Evolutionary conservation across 805 yeast genomes (phyloP).

Genomic region (Hagleromyces aurorensis): DNA sequence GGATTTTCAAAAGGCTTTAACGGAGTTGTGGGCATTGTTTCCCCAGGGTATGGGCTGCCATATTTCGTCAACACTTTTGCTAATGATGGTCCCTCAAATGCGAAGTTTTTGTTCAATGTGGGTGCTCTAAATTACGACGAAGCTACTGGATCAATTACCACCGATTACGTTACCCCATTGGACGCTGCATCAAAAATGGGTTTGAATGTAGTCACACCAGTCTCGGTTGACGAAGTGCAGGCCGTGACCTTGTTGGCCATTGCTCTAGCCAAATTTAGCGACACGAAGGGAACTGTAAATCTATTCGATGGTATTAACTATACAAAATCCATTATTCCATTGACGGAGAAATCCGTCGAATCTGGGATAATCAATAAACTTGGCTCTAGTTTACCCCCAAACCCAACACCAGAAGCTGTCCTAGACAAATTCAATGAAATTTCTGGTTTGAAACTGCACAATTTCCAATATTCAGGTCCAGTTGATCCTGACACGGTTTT

Average conservation of each 20-base stretch:
- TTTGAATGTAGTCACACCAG: conserved; percentile 64
- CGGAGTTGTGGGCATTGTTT: conserved; percentile 38
- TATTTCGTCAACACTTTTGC: conserved; percentile 58
- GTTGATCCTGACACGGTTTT: conserved; percentile 61
- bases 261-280: conserved; percentile 43
- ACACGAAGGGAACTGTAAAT: conserved; percentile 46
- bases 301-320: conserved; percentile 71
- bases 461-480: conserved; percentile 53
- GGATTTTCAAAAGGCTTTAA: conserved; percentile 47
- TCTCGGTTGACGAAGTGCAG: conserved; percentile 55
- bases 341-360: conserved; percentile 10
- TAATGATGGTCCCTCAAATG: conserved; percentile 25
- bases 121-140: conserved; percentile 70
- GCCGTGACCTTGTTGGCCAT: conserved; percentile 56
- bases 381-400: conserved; percentile 7
- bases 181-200: conserved; percentile 55
- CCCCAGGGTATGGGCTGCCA: conserved; percentile 60
- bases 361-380: conserved; percentile 10
- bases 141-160: conserved; percentile 41
- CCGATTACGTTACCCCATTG: conserved; percentile 58
- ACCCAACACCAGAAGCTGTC: conserved; percentile 21
- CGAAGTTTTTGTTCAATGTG: conserved; percentile 63
- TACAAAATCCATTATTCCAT: conserved; percentile 17
- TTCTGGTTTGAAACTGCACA: conserved; percentile 20
- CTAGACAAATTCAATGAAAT: conserved; percentile 23